Evolutionary conservation across 2,329 filamentous ascomycete species (phyloP).

Genomic region (Colletotrichum eremochloae): DNA sequence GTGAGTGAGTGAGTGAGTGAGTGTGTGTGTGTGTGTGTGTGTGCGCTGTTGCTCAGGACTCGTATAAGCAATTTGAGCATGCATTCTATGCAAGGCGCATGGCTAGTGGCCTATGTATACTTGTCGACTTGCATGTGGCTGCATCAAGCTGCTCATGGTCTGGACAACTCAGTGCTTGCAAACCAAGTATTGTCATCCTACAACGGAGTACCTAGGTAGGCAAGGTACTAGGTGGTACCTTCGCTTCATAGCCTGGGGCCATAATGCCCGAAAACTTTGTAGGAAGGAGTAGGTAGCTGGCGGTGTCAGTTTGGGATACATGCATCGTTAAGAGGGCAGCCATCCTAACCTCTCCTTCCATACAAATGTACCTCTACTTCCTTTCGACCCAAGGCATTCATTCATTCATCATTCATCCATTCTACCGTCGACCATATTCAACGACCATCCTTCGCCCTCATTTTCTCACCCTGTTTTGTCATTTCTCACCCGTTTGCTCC

Average conservation of each 20-base stretch:
- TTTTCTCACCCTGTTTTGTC: neutral
- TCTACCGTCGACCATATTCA: neutral
- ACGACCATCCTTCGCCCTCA: neutral
- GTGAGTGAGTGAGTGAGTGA: too few relatives aligned
- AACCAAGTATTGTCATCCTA: neutral
- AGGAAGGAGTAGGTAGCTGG: neutral
- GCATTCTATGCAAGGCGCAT: neutral
- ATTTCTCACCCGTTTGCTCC: conserved; percentile 1
- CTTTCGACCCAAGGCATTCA: neutral
- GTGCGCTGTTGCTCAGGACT: neutral
- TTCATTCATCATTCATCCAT: too few relatives aligned
- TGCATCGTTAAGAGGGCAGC: conserved; percentile 3
- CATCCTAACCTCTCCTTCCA: neutral
- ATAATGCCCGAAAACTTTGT: neutral
- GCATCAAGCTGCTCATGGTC: neutral
- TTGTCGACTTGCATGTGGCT: neutral
- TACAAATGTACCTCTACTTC: neutral
- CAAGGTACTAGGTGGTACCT: neutral
- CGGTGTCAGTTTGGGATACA: neutral
- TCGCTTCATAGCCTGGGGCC: neutral
- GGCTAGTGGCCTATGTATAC: neutral
- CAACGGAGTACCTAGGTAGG: too few relatives aligned
- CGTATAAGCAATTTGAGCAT: conserved; percentile 9
- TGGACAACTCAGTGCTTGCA: neutral
- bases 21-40: neutral